These are phyloP conservation scores for Niebla homalea DNA, from an alignment of 495 filamentous ascomycete genomes.

Conservation along the genomic window DNA sequence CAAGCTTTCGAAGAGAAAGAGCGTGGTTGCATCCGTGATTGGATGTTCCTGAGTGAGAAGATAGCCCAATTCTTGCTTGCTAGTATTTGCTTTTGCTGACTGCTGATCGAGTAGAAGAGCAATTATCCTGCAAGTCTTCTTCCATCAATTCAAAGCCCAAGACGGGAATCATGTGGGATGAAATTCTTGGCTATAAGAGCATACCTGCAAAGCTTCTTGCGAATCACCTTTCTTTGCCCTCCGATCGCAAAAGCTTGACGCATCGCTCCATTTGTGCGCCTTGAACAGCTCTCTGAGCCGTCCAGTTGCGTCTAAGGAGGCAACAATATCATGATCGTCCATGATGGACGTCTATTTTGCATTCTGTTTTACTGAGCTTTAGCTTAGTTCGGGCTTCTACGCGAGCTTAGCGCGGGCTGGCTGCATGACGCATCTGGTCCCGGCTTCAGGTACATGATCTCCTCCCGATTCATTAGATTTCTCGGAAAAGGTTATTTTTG, in stretches of 20 bases:
- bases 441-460: too few species aligned
- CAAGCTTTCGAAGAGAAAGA: conserved; percentile 33
- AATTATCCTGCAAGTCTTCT: neutral
- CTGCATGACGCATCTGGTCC: too few species aligned
- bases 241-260: conserved; percentile 45
- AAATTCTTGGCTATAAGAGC: neutral
- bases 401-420: too few species aligned
- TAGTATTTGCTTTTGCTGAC: conserved; percentile 1
- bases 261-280: conserved; percentile 42
- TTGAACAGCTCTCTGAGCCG: conserved; percentile 44
- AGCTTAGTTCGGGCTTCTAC: too few species aligned
- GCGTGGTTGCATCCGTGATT: conserved; percentile 33
- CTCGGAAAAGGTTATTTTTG: too few species aligned
- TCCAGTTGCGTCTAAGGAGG: neutral
- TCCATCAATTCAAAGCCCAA: neutral
- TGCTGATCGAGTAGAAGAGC: neutral
- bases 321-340: conserved; percentile 1
- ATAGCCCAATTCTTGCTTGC: conserved; percentile 33
- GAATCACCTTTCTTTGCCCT: conserved; percentile 48
- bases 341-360: neutral
- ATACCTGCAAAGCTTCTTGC: conserved; percentile 13
- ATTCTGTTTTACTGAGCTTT: too few species aligned
- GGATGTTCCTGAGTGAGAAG: conserved; percentile 35
- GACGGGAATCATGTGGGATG: neutral
- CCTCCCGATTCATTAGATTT: too few species aligned